Evolutionary conservation across 208 protist species (phyloP), one percentile per base, ranked within the genome.

Genomic region (Leishmania martiniquensis): DNA sequence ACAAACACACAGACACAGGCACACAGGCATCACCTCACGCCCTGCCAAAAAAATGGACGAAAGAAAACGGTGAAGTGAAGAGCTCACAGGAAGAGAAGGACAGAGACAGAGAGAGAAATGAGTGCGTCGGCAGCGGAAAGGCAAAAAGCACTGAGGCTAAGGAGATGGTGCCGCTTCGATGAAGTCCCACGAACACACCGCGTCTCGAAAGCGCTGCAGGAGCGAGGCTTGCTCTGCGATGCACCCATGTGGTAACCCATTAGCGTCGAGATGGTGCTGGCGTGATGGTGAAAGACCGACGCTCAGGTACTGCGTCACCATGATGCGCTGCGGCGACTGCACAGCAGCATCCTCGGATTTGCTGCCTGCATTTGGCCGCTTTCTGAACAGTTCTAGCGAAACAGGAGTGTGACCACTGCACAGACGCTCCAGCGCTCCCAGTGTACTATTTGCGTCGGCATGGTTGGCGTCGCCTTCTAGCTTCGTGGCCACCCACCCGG

Each of bases 301-400:
- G 42, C 70, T 82, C 34, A 63, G 42, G 72, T 81, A 87, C 67
- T 82, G 71, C 44, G 70, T 80, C 67, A 85, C 75, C 0, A 76
- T 37, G 10, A 80, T 47, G 13, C 49, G 39, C 17, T 54, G 37
- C 34, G 37, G 17, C 17, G 42, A 20, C 22, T 74, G 49, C 52
- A 29, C 7, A 10, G 49, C 20, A 1, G 37, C 17, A 49, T 62
- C 34, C 34, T 42, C 37, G n/a, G 51, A 17, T 39, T 49, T 51
- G 20, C 1, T 13, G 44, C 44, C n/a, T 4, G 34, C 25, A 25
- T 12, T 32, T 0, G 72, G 34, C 22, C 22, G 17, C 39, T 34
- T 32, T 17, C 25, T 75, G 34, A 34, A 65, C 32, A 39, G 39
- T 13, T 75, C 72, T 37, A 15, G 20, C 20, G 72, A 66, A 3